A percentile compares a stretch with the other conserved stretches of the same genome.
Conservation (phyloP, 116 monocot genomes). For the Posidonia oceanica region DNA sequence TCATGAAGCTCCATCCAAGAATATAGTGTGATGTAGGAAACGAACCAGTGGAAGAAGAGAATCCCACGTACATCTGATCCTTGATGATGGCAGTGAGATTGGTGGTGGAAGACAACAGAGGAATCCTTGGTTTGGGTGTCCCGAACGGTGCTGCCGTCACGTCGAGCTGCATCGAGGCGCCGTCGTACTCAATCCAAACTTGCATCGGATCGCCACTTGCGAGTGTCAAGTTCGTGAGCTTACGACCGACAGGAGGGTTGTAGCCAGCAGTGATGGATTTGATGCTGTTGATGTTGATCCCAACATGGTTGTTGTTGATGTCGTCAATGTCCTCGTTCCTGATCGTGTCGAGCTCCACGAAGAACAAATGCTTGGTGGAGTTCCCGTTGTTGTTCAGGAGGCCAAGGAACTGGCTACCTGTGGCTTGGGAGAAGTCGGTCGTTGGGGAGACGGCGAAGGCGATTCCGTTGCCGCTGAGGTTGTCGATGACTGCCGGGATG, state of each 20-base stretch:
- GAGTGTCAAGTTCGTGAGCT: constrained; percentile 29
- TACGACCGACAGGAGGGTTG: not conserved
- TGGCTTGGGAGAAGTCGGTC: constrained; percentile 9
- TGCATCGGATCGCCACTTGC: constrained; percentile 37
- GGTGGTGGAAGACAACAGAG: constrained; percentile 33
- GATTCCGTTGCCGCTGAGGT: constrained; percentile 32
- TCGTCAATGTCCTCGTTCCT: constrained; percentile 34
- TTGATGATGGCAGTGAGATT: constrained; percentile 40
- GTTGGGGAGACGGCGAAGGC: constrained; percentile 37
- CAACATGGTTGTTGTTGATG: constrained; percentile 61
- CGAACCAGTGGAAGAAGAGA: constrained; percentile 50
- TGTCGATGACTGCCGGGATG: constrained; percentile 12
- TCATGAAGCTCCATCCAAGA: constrained; percentile 61
- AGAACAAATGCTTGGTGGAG: constrained; percentile 26
- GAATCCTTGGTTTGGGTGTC: constrained; percentile 18
- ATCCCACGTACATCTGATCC: constrained; percentile 57
- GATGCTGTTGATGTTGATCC: constrained; percentile 36
- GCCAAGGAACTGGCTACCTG: constrained; percentile 11
- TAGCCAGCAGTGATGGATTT: constrained; percentile 26
- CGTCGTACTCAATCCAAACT: constrained; percentile 57
- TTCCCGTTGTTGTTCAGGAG: constrained; percentile 31
- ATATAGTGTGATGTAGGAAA: constrained; percentile 31
- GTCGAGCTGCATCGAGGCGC: constrained; percentile 22
- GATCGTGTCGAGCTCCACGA: constrained; percentile 54
- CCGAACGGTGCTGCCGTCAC: constrained; percentile 36